Evolutionary conservation across 305 asterid species (phyloP), one percentile per base, ranked within the genome.

Genomic region (Andrographis paniculata): DNA sequence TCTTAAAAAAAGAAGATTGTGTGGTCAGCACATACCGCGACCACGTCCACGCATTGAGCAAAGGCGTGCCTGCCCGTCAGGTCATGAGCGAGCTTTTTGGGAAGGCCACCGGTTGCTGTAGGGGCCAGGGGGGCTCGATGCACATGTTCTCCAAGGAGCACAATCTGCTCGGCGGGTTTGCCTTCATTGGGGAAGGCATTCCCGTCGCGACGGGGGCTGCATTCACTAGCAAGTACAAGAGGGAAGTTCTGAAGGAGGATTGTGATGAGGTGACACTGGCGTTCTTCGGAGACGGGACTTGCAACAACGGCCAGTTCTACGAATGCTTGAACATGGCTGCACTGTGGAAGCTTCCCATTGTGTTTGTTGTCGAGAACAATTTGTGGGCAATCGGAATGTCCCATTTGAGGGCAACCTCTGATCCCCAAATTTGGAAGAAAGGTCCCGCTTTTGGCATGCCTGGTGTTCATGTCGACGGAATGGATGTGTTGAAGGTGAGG

Each of bases 81-180:
- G 99, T 91, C 61, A 91, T 91, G 99, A 77, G 96, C 4, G 96
- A 91, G 88, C 96, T 91, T 41, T 91, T 86, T 35, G 96, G 99
- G 20, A 91, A 87, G 79, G 69, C 84, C 65, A 91, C 96, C 8
- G 99, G 96, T 54, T 91, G 99, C 76, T 91, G 99, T 75, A 70
- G 96, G 55, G 96, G 99, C 56, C 95, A 91, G 67, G 96, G 99
- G 64, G 99, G 99, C n/a, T 91, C 99, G 1, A 91, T 91, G 99
- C 99, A 91, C 73, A 91, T 91, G 96, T 91, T 91, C 81, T 91
- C 99, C 17, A 86, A 83, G 62, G 99, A 91, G 68, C 95, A 91
- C 70, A 86, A 86, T 4, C 55, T 91, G 48, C 83, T 91, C 2
- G 99, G 99, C 46, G 99, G 96, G 17, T 91, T 91, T 16, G 99